Evolutionary conservation across 768 basidiomycete genomes (phyloP), one percentile per base, ranked within the genome.

Genomic region (Floccularia luteovirens): DNA sequence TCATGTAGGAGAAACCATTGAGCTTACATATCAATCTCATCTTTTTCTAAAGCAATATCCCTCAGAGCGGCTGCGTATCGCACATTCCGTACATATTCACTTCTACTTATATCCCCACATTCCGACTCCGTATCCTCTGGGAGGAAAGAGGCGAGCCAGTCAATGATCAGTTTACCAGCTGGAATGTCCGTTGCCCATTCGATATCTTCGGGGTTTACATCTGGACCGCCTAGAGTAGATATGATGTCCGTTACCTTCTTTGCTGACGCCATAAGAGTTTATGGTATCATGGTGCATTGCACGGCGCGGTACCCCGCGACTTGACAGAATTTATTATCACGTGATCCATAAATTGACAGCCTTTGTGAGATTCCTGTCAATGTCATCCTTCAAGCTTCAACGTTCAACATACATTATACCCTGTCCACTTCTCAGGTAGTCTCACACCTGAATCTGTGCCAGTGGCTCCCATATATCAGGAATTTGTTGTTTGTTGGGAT

Each of bases 61-160:
- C 49, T 41, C n/a, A 66, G 34, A 4, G 53, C 46, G 13, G 48
- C 54, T 34, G 45, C 38, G 28, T 35, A 24, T 35, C 17, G 11
- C 11, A 12, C 33, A n/a, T n/a, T n/a, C n/a, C n/a, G n/a, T n/a
- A n/a, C n/a, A n/a, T n/a, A n/a, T n/a, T 19, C 10, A 17, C 5
- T 23, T 37, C 22, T 37, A 10, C 36, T 37, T 13, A 13, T 42
- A 34, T 3, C n/a, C 41, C 24, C 20, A 5, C 22, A 27, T 38
- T 31, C 46, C 24, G n/a, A 36, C 43, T 22, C 31, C 39, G 24
- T 48, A 20, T 31, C 45, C 4, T 32, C 22, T 10, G 32, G 28
- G 22, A 53, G 39, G 42, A 66, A 66, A 14, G 41, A 48, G 5
- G 54, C 55, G 10, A 69, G 43, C 59, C 61, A 62, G 21, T 61